Percentiles rank a stretch among this genome's conserved stretches.
Conservation (phyloP, 371 early-diverging fungal species). For the Mortierella sp. region DNA sequence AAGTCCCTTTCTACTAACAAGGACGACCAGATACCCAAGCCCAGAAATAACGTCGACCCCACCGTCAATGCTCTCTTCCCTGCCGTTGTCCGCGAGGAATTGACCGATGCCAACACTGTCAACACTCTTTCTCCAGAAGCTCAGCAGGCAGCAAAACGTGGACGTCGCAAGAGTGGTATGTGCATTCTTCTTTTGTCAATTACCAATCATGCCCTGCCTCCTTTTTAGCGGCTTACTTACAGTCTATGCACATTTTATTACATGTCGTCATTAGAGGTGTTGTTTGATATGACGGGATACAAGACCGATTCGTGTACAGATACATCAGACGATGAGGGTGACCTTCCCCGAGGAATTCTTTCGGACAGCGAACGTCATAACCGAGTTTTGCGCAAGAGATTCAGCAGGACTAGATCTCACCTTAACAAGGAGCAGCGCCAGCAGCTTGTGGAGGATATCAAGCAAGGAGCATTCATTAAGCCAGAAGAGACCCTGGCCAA, state of each 20-base stretch:
- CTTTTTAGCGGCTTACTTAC: neutral
- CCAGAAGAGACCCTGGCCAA: conserved; percentile 34
- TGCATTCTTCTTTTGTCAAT: neutral
- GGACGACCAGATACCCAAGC: neutral
- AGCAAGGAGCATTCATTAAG: conserved; percentile 33
- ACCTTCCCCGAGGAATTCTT: conserved; percentile 51
- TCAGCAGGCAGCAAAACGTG: neutral
- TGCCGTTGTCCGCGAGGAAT: conserved; percentile 37
- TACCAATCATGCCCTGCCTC: neutral
- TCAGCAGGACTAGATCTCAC: conserved; percentile 28
- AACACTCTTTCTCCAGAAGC: neutral
- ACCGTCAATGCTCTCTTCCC: conserved; percentile 47
- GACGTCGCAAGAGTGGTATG: conserved; percentile 48
- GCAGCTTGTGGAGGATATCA: conserved; percentile 52
- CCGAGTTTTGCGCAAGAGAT: conserved; percentile 34
- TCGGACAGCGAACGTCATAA: conserved; percentile 53
- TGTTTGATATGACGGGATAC: conserved; percentile 58
- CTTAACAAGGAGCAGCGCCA: conserved; percentile 38
- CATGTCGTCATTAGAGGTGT: conserved; percentile 23
- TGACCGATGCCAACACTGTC: neutral
- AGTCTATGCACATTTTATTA: neutral
- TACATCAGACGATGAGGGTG: conserved; percentile 48
- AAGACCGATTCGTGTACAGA: conserved; percentile 52
- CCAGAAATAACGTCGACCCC: conserved; percentile 16
- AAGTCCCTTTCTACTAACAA: neutral